phyloP scores from a whole-genome alignment of 441 rosid genomes.

The Adansonia grandidieri region DNA sequence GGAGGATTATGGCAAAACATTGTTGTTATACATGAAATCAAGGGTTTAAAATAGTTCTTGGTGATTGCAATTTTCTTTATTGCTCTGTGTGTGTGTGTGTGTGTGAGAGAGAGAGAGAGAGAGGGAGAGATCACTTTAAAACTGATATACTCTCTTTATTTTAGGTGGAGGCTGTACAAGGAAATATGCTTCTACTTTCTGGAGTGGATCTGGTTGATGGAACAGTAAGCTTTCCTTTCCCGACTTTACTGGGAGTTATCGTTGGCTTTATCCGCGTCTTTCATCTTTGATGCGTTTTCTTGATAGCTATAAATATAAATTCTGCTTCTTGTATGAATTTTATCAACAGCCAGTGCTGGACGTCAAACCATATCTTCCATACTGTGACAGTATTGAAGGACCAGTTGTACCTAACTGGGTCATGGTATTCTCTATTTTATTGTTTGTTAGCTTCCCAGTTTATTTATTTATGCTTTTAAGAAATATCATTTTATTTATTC shows the following conservation, averaged over 20 bases:
- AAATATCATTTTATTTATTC: too few species aligned
- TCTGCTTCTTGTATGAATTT: neutral
- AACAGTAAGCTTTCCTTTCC: slow-evolving; percentile 58
- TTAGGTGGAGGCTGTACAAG: slow-evolving; percentile 79
- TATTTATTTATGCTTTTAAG: neutral
- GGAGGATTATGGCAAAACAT: neutral
- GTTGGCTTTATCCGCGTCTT: neutral
- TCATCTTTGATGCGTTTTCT: neutral
- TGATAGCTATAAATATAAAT: neutral
- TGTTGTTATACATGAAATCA: neutral
- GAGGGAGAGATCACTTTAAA: neutral
- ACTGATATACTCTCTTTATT: slow-evolving; percentile 10
- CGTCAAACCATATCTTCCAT: slow-evolving; percentile 87
- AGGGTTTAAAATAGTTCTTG: neutral
- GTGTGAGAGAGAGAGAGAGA: neutral
- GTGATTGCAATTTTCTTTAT: neutral
- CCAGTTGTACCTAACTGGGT: slow-evolving; percentile 84
- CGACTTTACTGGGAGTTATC: neutral
- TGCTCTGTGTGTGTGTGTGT: neutral
- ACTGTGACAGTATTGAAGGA: slow-evolving; percentile 74
- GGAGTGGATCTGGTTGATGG: slow-evolving; percentile 96
- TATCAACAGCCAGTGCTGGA: slow-evolving; percentile 73
- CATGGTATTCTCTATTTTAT: slow-evolving; percentile 48
- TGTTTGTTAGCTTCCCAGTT: slow-evolving; percentile 17
- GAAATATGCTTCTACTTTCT: slow-evolving; percentile 71